phyloP scores from a whole-genome alignment of 2,329 filamentous ascomycete species.

The Claviceps pusilla region DNA sequence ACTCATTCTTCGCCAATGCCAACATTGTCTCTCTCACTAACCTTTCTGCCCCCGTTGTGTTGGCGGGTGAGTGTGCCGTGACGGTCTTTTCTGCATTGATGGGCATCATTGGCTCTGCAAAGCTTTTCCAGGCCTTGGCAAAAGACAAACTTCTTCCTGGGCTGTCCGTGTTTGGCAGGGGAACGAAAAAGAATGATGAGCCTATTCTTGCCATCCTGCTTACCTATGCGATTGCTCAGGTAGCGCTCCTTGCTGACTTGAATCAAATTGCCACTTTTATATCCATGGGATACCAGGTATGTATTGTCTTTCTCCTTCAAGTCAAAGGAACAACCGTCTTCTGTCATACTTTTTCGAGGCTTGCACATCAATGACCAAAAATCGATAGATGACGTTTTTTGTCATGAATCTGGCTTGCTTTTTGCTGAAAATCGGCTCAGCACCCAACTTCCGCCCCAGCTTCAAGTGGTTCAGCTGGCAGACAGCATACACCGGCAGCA shows the following conservation, averaged over 20 bases:
- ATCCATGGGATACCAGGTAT: constrained; percentile 71
- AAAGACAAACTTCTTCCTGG: constrained; percentile 67
- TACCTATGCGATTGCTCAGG: constrained; percentile 60
- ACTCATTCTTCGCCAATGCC: constrained; percentile 57
- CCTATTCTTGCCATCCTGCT: constrained; percentile 62
- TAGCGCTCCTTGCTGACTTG: constrained; percentile 68
- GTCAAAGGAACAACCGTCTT: too few relatives aligned
- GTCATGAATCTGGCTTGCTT: constrained; percentile 83
- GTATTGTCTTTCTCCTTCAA: constrained; percentile 6
- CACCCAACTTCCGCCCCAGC: constrained; percentile 75
- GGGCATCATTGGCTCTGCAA: constrained; percentile 74
- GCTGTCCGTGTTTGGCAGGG: constrained; percentile 57
- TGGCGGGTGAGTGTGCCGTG: constrained; percentile 70
- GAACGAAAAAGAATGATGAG: constrained; percentile 56
- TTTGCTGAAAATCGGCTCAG: constrained; percentile 70
- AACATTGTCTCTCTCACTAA: constrained; percentile 76
- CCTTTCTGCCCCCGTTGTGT: constrained; percentile 55
- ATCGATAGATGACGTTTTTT: constrained; percentile 62
- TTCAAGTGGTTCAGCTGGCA: constrained; percentile 85
- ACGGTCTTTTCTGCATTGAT: constrained; percentile 76
- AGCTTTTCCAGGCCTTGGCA: constrained; percentile 69
- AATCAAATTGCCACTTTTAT: constrained; percentile 83
- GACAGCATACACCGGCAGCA: constrained; percentile 57
- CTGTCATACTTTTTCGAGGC: background rate
- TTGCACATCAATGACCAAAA: background rate